Conservation (phyloP, 192 early-diverging fungal genomes). For the Coemansia sp. region DNA sequence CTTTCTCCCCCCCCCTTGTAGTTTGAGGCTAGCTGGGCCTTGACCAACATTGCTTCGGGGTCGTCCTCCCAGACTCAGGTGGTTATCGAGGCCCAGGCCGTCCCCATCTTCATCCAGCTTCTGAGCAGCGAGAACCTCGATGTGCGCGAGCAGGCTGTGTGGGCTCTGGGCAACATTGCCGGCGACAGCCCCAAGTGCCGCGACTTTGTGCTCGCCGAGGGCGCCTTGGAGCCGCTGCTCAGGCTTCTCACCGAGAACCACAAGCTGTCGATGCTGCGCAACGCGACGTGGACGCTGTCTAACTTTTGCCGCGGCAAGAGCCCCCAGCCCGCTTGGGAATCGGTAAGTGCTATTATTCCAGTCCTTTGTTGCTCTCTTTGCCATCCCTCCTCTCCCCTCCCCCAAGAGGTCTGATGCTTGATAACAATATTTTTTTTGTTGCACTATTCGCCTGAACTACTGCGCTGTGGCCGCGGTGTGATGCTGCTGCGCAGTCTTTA, state of each 20-base stretch:
- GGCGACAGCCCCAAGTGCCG: slow-evolving; percentile 92
- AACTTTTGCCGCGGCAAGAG: slow-evolving; percentile 99
- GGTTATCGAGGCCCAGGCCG: slow-evolving; percentile 91
- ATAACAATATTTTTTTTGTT: neutral
- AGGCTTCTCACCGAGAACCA: slow-evolving; percentile 84
- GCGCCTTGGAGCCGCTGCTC: slow-evolving; percentile 88
- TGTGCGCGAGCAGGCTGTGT: slow-evolving; percentile 98
- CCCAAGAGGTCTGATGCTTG: neutral
- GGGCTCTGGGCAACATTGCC: slow-evolving; percentile 99
- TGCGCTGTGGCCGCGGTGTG: neutral
- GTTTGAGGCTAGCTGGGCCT: slow-evolving; percentile 99
- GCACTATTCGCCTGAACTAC: slow-evolving; percentile 11
- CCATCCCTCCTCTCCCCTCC: neutral
- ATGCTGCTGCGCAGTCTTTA: slow-evolving; percentile 4
- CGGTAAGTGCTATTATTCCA: slow-evolving; percentile 59
- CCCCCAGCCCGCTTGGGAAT: slow-evolving; percentile 89
- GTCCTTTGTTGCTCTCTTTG: no score
- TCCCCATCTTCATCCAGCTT: slow-evolving; percentile 90
- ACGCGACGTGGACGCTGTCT: slow-evolving; percentile 98
- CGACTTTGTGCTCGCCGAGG: slow-evolving; percentile 82
- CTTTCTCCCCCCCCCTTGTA: slow-evolving; percentile 23
- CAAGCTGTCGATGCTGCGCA: slow-evolving; percentile 97
- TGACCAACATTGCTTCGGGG: slow-evolving; percentile 99
- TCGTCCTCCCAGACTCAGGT: slow-evolving; percentile 92
- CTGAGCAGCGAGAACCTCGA: slow-evolving; percentile 81